Evolutionary conservation across 805 yeast genomes (phyloP), one percentile per base, ranked within the genome.

Genomic region (Suhomyces tanzawaensis): DNA sequence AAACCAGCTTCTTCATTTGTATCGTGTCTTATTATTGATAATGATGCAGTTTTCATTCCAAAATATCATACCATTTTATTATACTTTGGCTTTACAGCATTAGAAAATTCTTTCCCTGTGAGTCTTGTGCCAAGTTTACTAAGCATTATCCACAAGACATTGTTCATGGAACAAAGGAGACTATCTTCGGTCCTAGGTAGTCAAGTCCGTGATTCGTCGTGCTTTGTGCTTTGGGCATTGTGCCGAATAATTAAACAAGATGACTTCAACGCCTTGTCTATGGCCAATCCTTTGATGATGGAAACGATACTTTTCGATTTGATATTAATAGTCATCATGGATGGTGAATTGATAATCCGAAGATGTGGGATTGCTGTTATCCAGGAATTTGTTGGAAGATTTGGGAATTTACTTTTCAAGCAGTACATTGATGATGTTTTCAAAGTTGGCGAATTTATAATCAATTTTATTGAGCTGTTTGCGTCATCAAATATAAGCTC

Each of bases 281-380:
- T 14, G 11, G 24, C 21, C 4, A 29, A 29, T 16, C 18, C 8
- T 32, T 44, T 12, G 3, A 52, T 57, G 48, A 40, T 62, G 40
- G 46, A 45, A 7, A 37, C 34, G 3, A 41, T 51, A 5, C 60
- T 57, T 26, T 50, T 41, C 14, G 68, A 71, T 46, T 55, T 86
- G 18, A 50, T 85, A 2, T 55, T 70, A 8, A 70, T 78, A 1
- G 62, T 82, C 7, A 69, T 86, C 34, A 82, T 82, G 52, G 98
- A 90, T 54, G 63, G 70, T 16, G 96, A 89, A 38, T 64, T 87
- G 14, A 71, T 81, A 41, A 76, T 89, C 4, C 69, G 96, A 39
- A 68, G 95, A 40, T 90, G 96, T 13, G 82, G 90, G 1, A 69
- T 87, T 4, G 96, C 97, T 1, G 91, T 93, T 0, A 51, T 90